These are phyloP conservation scores for Metschnikowia gruessii DNA, from an alignment of 805 yeast genomes.

Conservation along the genomic window DNA sequence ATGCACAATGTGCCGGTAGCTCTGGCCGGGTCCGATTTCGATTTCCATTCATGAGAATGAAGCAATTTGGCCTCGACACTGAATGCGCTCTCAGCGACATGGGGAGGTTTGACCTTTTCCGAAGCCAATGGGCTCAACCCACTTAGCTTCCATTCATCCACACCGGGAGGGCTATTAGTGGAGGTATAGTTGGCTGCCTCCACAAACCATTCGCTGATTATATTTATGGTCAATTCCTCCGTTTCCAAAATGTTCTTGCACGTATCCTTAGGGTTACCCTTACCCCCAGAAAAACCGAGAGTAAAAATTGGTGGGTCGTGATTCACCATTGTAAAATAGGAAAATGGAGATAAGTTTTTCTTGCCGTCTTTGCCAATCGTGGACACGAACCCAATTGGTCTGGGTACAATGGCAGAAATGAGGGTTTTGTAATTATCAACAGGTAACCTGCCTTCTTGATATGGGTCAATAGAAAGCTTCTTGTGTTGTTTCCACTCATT, in stretches of 20 bases:
- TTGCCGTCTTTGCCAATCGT: conserved; percentile 43
- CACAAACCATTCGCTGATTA: conserved; percentile 60
- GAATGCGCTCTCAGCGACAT: conserved; percentile 61
- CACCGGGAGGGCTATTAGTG: conserved; percentile 45
- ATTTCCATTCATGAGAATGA: conserved; percentile 42
- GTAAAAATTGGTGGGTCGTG: conserved; percentile 59
- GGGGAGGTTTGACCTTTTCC: conserved; percentile 47
- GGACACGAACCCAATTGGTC: conserved; percentile 61
- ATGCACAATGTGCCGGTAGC: conserved; percentile 40
- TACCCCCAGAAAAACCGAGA: conserved; percentile 45
- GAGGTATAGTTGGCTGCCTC: conserved; percentile 59
- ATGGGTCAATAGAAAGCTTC: conserved; percentile 51
- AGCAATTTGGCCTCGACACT: conserved; percentile 54
- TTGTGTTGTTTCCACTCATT: conserved; percentile 44
- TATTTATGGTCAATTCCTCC: conserved; percentile 52
- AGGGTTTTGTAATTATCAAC: conserved; percentile 49
- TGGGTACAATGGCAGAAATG: conserved; percentile 52
- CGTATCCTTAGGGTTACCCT: conserved; percentile 47
- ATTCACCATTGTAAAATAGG: conserved; percentile 47
- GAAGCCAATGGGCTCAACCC: conserved; percentile 52
- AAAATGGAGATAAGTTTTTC: conserved; percentile 58
- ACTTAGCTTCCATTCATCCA: conserved; percentile 54
- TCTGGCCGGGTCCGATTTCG: conserved; percentile 35
- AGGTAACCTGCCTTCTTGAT: conserved; percentile 33
- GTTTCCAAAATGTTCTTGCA: conserved; percentile 47